These are phyloP conservation scores for Tricholomella constricta DNA, from an alignment of 768 basidiomycete species.

Conservation along the genomic window DNA sequence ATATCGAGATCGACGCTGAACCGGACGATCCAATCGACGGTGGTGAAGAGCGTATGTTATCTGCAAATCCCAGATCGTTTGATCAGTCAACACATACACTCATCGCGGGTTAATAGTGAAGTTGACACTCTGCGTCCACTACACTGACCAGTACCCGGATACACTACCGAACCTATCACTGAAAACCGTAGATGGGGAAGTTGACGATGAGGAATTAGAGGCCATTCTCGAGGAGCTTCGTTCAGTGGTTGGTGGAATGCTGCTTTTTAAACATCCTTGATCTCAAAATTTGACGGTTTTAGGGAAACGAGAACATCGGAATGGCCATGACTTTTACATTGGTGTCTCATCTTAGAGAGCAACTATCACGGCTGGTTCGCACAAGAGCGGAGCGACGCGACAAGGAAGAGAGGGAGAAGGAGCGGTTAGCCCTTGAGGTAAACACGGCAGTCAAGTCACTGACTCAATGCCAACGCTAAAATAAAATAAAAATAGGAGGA, in stretches of 20 bases:
- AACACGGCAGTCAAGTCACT: neutral
- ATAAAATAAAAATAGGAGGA: slow-evolving; percentile 79
- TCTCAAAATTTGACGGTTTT: slow-evolving; percentile 10
- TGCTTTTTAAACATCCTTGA: neutral
- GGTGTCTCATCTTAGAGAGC: slow-evolving; percentile 81
- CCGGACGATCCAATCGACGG: slow-evolving; percentile 78
- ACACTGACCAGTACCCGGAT: slow-evolving; percentile 85
- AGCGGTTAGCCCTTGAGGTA: slow-evolving; percentile 78
- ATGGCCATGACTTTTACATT: slow-evolving; percentile 99
- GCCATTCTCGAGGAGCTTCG: slow-evolving; percentile 58
- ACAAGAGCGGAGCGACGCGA: slow-evolving; percentile 55
- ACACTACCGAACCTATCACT: slow-evolving; percentile 72
- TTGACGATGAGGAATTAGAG: slow-evolving; percentile 59
- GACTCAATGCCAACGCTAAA: slow-evolving; percentile 4
- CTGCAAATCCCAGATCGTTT: slow-evolving; percentile 11
- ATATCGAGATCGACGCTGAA: slow-evolving; percentile 83
- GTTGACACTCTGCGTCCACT: slow-evolving; percentile 71
- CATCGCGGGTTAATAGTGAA: slow-evolving; percentile 53
- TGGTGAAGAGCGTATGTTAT: slow-evolving; percentile 53
- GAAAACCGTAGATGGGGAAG: slow-evolving; percentile 56
- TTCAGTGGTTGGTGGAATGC: slow-evolving; percentile 48
- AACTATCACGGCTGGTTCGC: slow-evolving; percentile 64
- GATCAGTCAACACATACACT: slow-evolving; percentile 11
- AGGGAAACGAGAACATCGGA: slow-evolving; percentile 86
- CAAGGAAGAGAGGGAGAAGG: slow-evolving; percentile 70